These are phyloP conservation scores for Nosema muscidifuracis DNA, from an alignment of 371 early-diverging fungal species.

Conservation along the genomic window DNA sequence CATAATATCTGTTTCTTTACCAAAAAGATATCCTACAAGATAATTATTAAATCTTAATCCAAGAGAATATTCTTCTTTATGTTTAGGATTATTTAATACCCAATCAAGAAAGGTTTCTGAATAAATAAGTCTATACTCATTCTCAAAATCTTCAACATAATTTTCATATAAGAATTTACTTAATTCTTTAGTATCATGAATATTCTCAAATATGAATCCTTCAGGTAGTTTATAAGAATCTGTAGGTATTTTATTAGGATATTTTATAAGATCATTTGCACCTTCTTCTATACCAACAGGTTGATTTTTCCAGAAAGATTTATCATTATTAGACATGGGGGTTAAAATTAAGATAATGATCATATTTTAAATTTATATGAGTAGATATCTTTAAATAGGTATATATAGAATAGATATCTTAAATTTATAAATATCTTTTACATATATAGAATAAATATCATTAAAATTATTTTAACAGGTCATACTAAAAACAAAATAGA, in stretches of 20 bases:
- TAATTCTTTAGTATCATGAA: conserved; percentile 33
- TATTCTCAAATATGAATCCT: conserved; percentile 33
- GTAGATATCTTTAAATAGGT: too few species aligned
- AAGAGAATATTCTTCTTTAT: conserved; percentile 48
- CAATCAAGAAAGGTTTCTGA: conserved; percentile 48
- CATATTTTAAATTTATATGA: too few species aligned
- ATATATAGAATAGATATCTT: too few species aligned
- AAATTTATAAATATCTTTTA: too few species aligned
- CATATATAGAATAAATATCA: too few species aligned
- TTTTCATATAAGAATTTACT: conserved; percentile 46
- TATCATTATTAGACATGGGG: conserved; percentile 9
- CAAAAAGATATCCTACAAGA: conserved; percentile 61
- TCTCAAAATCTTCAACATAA: conserved; percentile 53
- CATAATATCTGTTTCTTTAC: conserved; percentile 36
- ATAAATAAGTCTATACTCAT: conserved; percentile 50
- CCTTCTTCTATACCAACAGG: conserved; percentile 48
- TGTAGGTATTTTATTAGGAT: background rate
- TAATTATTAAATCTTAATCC: conserved; percentile 33
- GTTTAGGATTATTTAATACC: conserved; percentile 39
- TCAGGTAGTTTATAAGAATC: conserved; percentile 35
- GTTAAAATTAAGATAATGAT: too few species aligned
- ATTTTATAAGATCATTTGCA: conserved; percentile 10
- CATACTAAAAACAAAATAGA: too few species aligned
- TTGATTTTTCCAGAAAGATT: conserved; percentile 58
- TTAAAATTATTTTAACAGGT: too few species aligned